Conservation (phyloP, 108 stramenopile genomes). For the Conticribra guillardii region DNA sequence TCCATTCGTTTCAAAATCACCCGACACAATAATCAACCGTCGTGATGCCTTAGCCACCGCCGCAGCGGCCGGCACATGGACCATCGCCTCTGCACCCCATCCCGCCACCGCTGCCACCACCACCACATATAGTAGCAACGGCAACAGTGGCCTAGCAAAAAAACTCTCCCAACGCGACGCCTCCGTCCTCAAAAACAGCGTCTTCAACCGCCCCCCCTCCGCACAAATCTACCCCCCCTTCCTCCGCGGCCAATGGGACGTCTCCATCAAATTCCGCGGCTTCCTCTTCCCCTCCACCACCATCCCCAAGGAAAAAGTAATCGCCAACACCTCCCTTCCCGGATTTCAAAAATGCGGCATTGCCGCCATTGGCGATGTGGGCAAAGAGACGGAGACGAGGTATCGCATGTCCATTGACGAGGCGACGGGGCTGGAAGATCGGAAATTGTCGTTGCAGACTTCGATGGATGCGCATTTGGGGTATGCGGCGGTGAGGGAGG, state of each 20-base stretch:
- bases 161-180: conserved; percentile 70
- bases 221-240: conserved; percentile 75
- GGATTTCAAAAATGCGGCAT: conserved; percentile 86
- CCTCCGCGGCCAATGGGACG: conserved; percentile 68
- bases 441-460: conserved; percentile 41
- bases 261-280: conserved; percentile 55
- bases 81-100: background rate
- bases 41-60: too few relatives aligned
- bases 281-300: conserved; percentile 72
- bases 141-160: conserved; percentile 41
- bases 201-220: conserved; percentile 82
- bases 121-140: conserved; percentile 1
- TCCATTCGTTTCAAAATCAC: too few relatives aligned
- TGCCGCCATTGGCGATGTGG: conserved; percentile 69
- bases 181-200: conserved; percentile 56
- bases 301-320: conserved; percentile 60
- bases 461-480: conserved; percentile 71
- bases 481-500: conserved; percentile 64
- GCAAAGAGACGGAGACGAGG: conserved; percentile 49
- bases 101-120: background rate
- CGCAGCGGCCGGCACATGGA: background rate
- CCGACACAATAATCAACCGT: too few relatives aligned
- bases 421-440: conserved; percentile 67
- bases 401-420: conserved; percentile 62
- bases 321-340: conserved; percentile 54